phyloP scores from a whole-genome alignment of 2,329 filamentous ascomycete species.

The Epichloe coenophiala region DNA sequence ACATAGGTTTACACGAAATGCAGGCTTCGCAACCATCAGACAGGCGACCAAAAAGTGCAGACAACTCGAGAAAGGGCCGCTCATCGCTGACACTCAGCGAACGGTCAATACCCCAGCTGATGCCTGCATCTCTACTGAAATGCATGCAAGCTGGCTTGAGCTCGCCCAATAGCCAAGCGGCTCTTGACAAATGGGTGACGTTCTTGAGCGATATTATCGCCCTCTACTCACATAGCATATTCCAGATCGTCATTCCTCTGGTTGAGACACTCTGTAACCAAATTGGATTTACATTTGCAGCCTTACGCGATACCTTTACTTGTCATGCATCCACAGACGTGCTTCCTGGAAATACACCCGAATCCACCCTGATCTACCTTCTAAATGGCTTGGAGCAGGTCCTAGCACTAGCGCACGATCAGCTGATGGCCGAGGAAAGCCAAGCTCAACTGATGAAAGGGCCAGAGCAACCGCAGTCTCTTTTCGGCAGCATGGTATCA shows the following conservation, averaged over 20 bases:
- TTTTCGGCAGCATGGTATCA: constrained; percentile 90
- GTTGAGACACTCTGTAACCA: constrained; percentile 81
- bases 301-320: constrained; percentile 52
- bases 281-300: constrained; percentile 57
- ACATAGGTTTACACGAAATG: constrained; percentile 25
- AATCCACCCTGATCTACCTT: constrained; percentile 67
- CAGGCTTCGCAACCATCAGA: constrained; percentile 33
- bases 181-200: constrained; percentile 83
- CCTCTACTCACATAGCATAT: constrained; percentile 71
- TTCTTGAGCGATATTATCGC: constrained; percentile 77
- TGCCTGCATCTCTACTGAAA: constrained; percentile 61
- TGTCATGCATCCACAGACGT: constrained; percentile 8
- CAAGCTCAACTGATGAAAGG: constrained; percentile 56
- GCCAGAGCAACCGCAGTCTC: constrained; percentile 71
- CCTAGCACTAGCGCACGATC: constrained; percentile 74
- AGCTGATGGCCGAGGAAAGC: constrained; percentile 62
- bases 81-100: constrained; percentile 23
- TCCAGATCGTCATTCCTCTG: constrained; percentile 79
- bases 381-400: constrained; percentile 90
- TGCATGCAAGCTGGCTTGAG: constrained; percentile 74
- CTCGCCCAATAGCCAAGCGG: constrained; percentile 56
- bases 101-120: constrained; percentile 23
- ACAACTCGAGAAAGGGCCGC: constrained; percentile 27
- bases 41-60: constrained; percentile 28
- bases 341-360: constrained; percentile 29